These are phyloP conservation scores for Amauroascus verrucosus DNA, from an alignment of 2,329 filamentous ascomycete genomes.

Conservation along the genomic window DNA sequence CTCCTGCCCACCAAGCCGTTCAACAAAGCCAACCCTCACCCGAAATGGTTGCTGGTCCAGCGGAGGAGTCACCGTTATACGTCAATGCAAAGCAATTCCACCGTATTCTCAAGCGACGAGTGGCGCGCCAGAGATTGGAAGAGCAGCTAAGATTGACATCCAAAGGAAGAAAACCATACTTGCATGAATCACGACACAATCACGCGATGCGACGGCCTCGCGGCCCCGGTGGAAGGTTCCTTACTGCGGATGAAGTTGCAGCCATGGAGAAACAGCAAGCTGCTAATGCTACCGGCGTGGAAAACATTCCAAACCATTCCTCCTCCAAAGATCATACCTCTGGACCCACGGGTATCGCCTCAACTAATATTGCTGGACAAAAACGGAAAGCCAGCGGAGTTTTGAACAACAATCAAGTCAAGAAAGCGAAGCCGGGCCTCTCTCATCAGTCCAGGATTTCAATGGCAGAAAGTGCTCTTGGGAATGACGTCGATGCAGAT, in stretches of 20 bases:
- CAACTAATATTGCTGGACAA: slow-evolving; percentile 30
- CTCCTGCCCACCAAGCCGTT: slow-evolving; percentile 46
- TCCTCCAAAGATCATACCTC: slow-evolving; percentile 1
- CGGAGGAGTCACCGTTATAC: slow-evolving; percentile 88
- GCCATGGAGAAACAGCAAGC: slow-evolving; percentile 57
- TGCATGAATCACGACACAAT: slow-evolving; percentile 95
- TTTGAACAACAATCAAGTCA: slow-evolving; percentile 30
- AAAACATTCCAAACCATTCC: slow-evolving; percentile 21
- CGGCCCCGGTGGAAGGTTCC: slow-evolving; percentile 85
- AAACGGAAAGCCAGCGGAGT: slow-evolving; percentile 45
- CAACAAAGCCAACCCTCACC: slow-evolving; percentile 65
- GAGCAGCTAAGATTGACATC: slow-evolving; percentile 84
- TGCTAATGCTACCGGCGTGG: slow-evolving; percentile 28
- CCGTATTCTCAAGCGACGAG: slow-evolving; percentile 84
- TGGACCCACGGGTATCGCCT: neutral
- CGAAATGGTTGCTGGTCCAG: slow-evolving; percentile 60
- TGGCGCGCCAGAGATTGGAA: slow-evolving; percentile 86
- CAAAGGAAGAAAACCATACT: slow-evolving; percentile 91
- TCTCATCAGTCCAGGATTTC: slow-evolving; percentile 34
- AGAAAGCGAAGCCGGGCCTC: slow-evolving; percentile 42
- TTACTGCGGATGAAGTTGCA: slow-evolving; percentile 92
- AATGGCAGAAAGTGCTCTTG: neutral
- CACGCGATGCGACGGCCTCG: slow-evolving; percentile 94
- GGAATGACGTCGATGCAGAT: slow-evolving; percentile 43
- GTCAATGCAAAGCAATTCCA: slow-evolving; percentile 99